A percentile compares a stretch with the other conserved stretches of the same genome.
phyloP scores from a whole-genome alignment of 75 land plant species.

The Cunninghamia lanceolata region DNA sequence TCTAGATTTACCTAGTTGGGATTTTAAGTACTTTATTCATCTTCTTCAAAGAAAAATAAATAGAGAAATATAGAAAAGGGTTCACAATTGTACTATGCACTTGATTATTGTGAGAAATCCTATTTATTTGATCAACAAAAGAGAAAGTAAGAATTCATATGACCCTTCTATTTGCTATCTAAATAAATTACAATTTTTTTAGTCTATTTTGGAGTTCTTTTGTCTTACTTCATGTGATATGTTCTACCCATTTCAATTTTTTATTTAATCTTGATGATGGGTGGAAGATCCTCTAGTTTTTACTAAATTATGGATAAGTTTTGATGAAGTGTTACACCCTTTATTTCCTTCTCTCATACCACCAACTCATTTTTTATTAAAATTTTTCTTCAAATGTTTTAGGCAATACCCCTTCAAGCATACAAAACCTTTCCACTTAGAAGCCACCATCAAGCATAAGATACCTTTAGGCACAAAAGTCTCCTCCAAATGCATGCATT shows the following conservation, averaged over 20 bases:
- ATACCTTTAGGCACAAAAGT: no score
- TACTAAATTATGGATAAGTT: no score
- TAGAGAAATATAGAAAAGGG: no score
- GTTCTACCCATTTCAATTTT: neutral
- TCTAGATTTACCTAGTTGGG: no score
- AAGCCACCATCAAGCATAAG: neutral
- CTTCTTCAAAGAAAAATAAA: no score
- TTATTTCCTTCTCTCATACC: neutral
- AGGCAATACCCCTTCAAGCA: no score
- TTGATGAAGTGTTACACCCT: neutral
- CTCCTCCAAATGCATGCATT: no score
- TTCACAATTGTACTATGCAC: conserved; percentile 49
- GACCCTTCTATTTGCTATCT: neutral
- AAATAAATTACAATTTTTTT: neutral
- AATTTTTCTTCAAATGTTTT: no score
- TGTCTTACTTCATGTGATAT: neutral
- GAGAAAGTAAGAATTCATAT: conserved; percentile 21
- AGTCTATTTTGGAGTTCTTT: neutral
- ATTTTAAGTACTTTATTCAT: no score
- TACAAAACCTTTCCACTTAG: no score
- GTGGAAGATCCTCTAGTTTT: neutral
- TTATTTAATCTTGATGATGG: neutral
- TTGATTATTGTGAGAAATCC: conserved; percentile 49
- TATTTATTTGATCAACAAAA: conserved; percentile 40
- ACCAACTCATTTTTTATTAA: neutral